Evolutionary conservation across 2,329 filamentous ascomycete genomes (phyloP).

Genomic region (Claviceps sp.): DNA sequence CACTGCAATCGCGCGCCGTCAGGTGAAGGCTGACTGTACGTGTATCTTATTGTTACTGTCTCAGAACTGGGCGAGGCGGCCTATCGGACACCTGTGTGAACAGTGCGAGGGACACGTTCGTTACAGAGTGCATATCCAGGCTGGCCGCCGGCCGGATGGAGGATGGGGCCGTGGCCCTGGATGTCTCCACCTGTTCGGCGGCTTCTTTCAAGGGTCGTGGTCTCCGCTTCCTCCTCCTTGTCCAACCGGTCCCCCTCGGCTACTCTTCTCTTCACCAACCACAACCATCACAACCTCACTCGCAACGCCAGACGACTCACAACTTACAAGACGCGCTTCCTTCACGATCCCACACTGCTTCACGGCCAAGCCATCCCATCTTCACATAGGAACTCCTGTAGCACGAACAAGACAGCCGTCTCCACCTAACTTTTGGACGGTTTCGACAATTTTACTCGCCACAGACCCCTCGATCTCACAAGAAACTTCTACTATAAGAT

Average conservation of each 20-base stretch:
- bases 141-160: not conserved
- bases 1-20: not conserved
- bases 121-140: not conserved
- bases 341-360: not conserved
- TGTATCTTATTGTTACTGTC: not conserved
- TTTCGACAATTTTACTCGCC: not conserved
- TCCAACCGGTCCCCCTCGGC: not conserved
- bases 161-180: not conserved
- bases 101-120: not conserved
- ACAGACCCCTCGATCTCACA: not conserved
- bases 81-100: not conserved
- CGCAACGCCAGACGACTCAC: not conserved
- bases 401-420: not conserved
- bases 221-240: slow-evolving; percentile 1
- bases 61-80: not conserved
- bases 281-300: not conserved
- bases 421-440: not conserved
- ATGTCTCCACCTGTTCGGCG: not conserved
- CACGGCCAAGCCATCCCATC: not conserved
- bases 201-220: not conserved
- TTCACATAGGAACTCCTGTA: not conserved
- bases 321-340: not conserved
- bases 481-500: not conserved
- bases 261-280: not conserved
- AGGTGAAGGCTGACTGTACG: not conserved